Evolutionary conservation across 2,329 filamentous ascomycete species (phyloP), one percentile per base, ranked within the genome.

Genomic region (Curvularia verruculosa): DNA sequence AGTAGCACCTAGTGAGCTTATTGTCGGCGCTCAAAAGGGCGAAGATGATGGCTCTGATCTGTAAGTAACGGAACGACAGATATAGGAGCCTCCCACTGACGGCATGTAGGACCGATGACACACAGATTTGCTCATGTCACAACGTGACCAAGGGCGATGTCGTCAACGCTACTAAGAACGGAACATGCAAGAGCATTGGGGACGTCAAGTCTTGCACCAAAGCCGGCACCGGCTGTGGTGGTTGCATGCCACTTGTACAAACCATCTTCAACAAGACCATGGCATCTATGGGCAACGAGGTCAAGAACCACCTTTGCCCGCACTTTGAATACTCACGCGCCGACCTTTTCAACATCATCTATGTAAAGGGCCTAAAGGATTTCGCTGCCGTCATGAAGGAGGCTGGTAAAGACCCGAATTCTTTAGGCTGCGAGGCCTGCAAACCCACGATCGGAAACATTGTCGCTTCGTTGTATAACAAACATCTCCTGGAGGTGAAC

Each of bases 191-290:
- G 72, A 89, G 89, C 24, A 84, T 96, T 43, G 88, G 87, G 50
- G 89, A 94, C 52, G 83, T 96, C 71, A 96, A 96, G 77, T 85
- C 89, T 1, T 96, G 91, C 80, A 96, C 92, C 15, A 96, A 96
- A 75, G 92, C 92, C 18, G 92, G 92, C 39, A 96, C 91, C 0
- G 92, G 92, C 2, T 96, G 92, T 70, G 92, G 92, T 64, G 92
- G 92, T 7, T 96, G 92, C 73, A 87, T 96, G 85, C 92, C 92
- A 5, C 84, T 96, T 5, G 89, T 96, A 2, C 91, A 91, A 53
- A 89, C 87, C 63, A 96, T 96, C 71, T 96, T 96, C 84, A 95
- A 93, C 82, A 89, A 88, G 73, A 89, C 91, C 28, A 93, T 96
- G 90, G 82, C 86, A 45, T 86, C 87, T 10, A 90, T 95, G 87